Evolutionary conservation across 1,284 basidiomycete genomes (phyloP).

Genomic region (Amylostereum chailletii): DNA sequence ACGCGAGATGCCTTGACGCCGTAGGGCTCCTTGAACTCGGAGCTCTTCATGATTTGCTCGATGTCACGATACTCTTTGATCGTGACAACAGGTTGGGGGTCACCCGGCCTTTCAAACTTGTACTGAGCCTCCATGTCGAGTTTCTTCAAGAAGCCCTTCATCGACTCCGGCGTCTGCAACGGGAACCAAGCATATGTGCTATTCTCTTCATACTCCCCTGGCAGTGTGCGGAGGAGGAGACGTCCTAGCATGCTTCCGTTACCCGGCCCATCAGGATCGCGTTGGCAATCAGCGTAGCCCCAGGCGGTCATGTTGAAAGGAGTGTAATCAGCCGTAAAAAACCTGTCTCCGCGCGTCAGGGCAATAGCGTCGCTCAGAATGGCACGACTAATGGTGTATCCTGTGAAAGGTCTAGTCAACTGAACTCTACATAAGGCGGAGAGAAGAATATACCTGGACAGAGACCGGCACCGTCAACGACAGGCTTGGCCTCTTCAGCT

Average conservation of each 20-base stretch:
- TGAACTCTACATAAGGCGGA: neutral
- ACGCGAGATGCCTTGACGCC: constrained; percentile 39
- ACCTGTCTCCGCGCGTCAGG: constrained; percentile 76
- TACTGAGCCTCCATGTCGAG: constrained; percentile 47
- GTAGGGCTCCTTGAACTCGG: constrained; percentile 40
- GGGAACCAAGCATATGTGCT: constrained; percentile 83
- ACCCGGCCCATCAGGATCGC: constrained; percentile 55
- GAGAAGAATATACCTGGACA: constrained; percentile 50
- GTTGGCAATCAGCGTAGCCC: constrained; percentile 74
- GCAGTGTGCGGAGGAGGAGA: constrained; percentile 66
- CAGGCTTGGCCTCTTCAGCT: constrained; percentile 64
- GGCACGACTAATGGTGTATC: constrained; percentile 79
- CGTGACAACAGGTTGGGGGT: constrained; percentile 16
- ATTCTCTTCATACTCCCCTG: constrained; percentile 58
- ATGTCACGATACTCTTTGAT: constrained; percentile 45
- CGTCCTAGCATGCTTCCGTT: constrained; percentile 71
- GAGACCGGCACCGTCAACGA: constrained; percentile 71
- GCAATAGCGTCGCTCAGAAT: constrained; percentile 86
- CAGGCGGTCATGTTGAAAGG: constrained; percentile 75
- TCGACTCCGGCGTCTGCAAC: constrained; percentile 66
- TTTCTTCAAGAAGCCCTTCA: constrained; percentile 50
- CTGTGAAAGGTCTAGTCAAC: constrained; percentile 21
- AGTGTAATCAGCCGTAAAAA: constrained; percentile 78
- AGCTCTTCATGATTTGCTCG: constrained; percentile 40
- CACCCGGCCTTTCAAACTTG: constrained; percentile 37